Percentiles rank a stretch among this genome's conserved stretches.
Conservation (phyloP, 2,329 filamentous ascomycete genomes). For the Colletotrichum lindemuthianum region DNA sequence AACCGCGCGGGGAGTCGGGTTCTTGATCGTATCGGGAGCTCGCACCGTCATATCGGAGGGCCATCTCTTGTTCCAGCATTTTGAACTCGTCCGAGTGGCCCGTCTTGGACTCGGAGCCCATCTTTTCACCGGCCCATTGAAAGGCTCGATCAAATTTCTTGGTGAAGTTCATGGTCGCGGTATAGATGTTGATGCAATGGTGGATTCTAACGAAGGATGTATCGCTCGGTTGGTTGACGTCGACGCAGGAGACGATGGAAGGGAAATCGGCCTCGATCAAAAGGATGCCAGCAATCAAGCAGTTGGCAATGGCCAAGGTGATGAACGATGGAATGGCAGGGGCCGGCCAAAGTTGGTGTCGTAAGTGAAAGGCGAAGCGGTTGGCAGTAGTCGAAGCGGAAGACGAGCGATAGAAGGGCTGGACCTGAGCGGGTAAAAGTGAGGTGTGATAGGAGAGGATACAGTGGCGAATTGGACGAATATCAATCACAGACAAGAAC, state of each 20-base stretch:
- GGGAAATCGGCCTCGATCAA: conserved; percentile 8
- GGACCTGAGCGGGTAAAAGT: not conserved
- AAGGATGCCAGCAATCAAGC: conserved; percentile 34
- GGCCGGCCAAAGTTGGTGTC: conserved; percentile 7
- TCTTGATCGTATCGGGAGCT: conserved; percentile 7
- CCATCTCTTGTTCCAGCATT: conserved; percentile 89
- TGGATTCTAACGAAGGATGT: not conserved
- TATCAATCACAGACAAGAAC: conserved; percentile 14
- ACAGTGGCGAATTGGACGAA: conserved; percentile 25
- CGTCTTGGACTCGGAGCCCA: conserved; percentile 91
- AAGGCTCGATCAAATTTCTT: conserved; percentile 96
- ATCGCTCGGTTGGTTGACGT: not conserved
- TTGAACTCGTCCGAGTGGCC: conserved; percentile 91
- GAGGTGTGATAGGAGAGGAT: conserved; percentile 4
- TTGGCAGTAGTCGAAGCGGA: not conserved
- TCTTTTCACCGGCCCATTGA: conserved; percentile 98
- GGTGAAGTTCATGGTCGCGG: conserved; percentile 62
- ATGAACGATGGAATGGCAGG: conserved; percentile 3
- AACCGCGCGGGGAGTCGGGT: not conserved
- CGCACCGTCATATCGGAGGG: conserved; percentile 85
- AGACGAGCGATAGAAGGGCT: not conserved
- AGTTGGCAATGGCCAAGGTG: not conserved
- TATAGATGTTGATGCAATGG: not conserved
- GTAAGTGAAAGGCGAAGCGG: conserved; percentile 16
- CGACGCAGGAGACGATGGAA: conserved; percentile 10